Percentiles rank a stretch among this genome's conserved stretches.
These are phyloP conservation scores for Fusarium ramigenum DNA, from an alignment of 2,329 filamentous ascomycete species.

Conservation along the genomic window DNA sequence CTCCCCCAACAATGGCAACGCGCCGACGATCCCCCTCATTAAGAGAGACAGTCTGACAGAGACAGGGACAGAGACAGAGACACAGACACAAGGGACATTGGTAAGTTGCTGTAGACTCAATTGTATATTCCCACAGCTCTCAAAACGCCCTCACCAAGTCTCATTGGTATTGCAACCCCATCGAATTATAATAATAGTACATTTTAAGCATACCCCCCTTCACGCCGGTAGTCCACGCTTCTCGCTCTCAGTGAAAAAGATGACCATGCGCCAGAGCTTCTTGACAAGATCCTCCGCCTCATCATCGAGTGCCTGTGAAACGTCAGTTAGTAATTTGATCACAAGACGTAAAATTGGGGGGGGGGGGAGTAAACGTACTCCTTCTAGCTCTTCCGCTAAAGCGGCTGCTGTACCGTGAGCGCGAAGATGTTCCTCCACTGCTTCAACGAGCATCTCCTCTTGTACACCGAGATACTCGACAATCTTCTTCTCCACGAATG, in stretches of 20 bases:
- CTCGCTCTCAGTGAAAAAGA: conserved; percentile 96
- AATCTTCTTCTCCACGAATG: conserved; percentile 98
- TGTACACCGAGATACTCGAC: conserved; percentile 96
- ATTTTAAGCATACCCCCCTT: conserved; percentile 18
- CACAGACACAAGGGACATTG: neutral
- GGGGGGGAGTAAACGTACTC: conserved; percentile 74
- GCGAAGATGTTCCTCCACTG: conserved; percentile 87
- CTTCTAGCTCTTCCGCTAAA: conserved; percentile 84
- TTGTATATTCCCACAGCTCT: conserved; percentile 17
- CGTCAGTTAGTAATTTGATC: conserved; percentile 17
- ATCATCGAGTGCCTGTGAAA: conserved; percentile 81
- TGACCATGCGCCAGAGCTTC: conserved; percentile 98
- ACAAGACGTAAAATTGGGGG: neutral
- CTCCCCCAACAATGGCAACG: conserved; percentile 18
- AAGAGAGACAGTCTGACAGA: neutral
- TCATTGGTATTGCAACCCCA: conserved; percentile 24
- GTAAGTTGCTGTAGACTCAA: neutral
- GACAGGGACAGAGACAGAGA: neutral
- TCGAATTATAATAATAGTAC: conserved; percentile 32
- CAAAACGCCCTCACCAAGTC: conserved; percentile 10
- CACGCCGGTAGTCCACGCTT: conserved; percentile 83
- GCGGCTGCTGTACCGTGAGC: conserved; percentile 79
- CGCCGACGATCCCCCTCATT: conserved; percentile 21
- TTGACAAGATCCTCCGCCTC: conserved; percentile 93
- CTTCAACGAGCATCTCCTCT: conserved; percentile 93